These are phyloP conservation scores for Cladophialophora carrionii DNA, from an alignment of 2,329 filamentous ascomycete genomes.

Conservation along the genomic window DNA sequence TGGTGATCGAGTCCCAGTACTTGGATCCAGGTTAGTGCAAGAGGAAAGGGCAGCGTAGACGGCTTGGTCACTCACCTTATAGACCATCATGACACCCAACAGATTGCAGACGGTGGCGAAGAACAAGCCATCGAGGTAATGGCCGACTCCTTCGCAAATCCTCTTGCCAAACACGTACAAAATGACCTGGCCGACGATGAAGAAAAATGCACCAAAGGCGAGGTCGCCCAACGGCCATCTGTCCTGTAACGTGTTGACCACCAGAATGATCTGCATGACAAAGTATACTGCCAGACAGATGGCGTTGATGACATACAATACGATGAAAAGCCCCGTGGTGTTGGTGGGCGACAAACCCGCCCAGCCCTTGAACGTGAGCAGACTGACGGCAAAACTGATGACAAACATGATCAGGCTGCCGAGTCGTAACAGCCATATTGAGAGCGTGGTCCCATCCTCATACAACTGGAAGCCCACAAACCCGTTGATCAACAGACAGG, in stretches of 20 bases:
- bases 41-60: constrained; percentile 5
- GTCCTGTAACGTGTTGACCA: constrained; percentile 87
- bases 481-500: constrained; percentile 90
- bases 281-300: constrained; percentile 85
- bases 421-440: constrained; percentile 86
- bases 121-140: constrained; percentile 93
- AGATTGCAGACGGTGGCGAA: constrained; percentile 94
- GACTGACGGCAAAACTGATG: constrained; percentile 81
- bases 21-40: constrained; percentile 48
- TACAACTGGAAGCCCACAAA: constrained; percentile 99
- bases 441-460: constrained; percentile 91
- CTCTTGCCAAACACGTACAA: constrained; percentile 85
- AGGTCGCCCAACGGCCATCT: constrained; percentile 95
- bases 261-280: constrained; percentile 83
- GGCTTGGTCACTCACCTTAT: constrained; percentile 71
- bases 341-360: constrained; percentile 82
- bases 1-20: constrained; percentile 99
- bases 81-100: constrained; percentile 98
- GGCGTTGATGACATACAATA: constrained; percentile 88
- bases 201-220: constrained; percentile 85
- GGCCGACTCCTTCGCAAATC: constrained; percentile 81
- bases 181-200: constrained; percentile 87
- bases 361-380: constrained; percentile 92
- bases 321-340: constrained; percentile 85
- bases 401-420: constrained; percentile 80